Conservation (phyloP, 768 basidiomycete species). For the Termitomyces sp. region DNA sequence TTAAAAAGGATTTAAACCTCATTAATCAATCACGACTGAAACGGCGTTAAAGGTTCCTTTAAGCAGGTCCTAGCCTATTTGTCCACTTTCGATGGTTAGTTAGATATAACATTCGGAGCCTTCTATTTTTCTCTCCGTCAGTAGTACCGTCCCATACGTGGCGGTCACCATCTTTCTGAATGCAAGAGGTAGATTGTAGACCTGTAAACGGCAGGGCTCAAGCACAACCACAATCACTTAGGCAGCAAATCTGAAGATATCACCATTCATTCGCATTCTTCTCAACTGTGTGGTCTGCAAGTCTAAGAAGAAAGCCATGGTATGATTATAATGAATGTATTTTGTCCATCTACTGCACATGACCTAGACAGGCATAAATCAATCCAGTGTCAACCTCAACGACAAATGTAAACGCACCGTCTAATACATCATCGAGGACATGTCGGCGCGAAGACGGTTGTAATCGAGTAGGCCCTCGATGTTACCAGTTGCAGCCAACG, state of each 20-base stretch:
- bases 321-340: conserved; percentile 8
- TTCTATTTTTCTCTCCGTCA: no score
- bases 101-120: no score
- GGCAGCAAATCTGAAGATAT: background rate
- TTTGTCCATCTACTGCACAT: conserved; percentile 9
- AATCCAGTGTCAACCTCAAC: background rate
- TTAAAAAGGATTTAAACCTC: no score
- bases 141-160: no score
- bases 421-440: conserved; percentile 76
- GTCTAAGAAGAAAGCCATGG: background rate
- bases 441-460: conserved; percentile 80
- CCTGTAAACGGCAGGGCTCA: background rate
- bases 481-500: conserved; percentile 84
- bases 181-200: no score
- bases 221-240: background rate
- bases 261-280: background rate
- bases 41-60: no score
- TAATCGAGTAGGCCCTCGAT: conserved; percentile 94
- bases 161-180: no score
- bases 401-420: conserved; percentile 12
- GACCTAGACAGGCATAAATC: background rate
- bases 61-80: no score
- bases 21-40: no score
- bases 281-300: background rate
- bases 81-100: no score